phyloP scores from a whole-genome alignment of 2,329 filamentous ascomycete species.

The Fonsecaea nubica region DNA sequence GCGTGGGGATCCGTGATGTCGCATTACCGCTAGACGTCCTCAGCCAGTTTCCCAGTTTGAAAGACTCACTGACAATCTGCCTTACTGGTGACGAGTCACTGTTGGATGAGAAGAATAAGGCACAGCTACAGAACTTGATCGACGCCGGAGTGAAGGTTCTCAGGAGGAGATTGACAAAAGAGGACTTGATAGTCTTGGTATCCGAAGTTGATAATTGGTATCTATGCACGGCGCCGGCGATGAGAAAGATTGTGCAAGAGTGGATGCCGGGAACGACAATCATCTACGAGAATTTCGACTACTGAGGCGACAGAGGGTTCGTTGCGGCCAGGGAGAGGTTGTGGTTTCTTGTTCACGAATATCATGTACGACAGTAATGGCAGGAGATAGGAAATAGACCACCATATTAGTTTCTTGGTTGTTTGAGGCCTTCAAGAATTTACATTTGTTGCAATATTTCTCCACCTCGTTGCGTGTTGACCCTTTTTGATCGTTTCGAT shows the following conservation, averaged over 20 bases:
- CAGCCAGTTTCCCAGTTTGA: conserved; percentile 59
- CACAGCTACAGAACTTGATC: conserved; percentile 49
- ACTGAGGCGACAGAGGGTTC: conserved; percentile 47
- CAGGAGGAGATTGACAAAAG: conserved; percentile 54
- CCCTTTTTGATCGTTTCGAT: not conserved
- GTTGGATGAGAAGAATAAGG: conserved; percentile 43
- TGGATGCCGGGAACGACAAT: conserved; percentile 65
- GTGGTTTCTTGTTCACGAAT: not conserved
- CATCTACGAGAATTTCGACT: conserved; percentile 67
- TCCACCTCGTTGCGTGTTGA: not conserved
- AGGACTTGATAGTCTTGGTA: conserved; percentile 53
- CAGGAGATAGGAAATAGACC: not conserved
- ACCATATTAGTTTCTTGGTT: not conserved
- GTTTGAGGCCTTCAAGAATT: not conserved
- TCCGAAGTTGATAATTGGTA: conserved; percentile 59
- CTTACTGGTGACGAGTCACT: conserved; percentile 60
- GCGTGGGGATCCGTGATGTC: conserved; percentile 66
- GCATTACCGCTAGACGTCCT: conserved; percentile 68
- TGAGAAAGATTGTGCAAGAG: conserved; percentile 57
- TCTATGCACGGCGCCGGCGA: conserved; percentile 61
- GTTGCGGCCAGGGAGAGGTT: not conserved
- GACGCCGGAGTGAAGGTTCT: conserved; percentile 47
- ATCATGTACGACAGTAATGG: not conserved
- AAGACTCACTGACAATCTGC: conserved; percentile 64
- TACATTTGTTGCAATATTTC: not conserved